These are phyloP conservation scores for Pichia sp. DNA, from an alignment of 1,139 yeast species.

Conservation along the genomic window DNA sequence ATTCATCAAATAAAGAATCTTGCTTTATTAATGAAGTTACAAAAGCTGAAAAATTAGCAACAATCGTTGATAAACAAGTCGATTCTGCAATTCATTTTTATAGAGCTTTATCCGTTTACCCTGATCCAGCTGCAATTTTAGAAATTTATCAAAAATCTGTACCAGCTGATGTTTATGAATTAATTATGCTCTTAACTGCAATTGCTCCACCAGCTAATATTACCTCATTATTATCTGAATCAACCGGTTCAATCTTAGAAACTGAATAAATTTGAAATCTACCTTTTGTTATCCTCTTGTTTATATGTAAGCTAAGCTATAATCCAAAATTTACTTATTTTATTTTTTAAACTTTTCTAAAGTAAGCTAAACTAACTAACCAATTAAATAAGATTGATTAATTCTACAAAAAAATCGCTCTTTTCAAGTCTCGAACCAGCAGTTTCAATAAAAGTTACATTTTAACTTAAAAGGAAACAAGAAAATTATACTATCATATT, in stretches of 20 bases:
- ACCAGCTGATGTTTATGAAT: conserved; percentile 73
- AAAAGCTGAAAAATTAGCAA: conserved; percentile 67
- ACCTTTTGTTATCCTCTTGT: neutral
- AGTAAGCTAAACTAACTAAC: no score
- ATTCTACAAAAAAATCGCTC: neutral
- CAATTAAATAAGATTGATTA: neutral
- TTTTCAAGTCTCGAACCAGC: no score
- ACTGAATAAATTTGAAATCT: conserved; percentile 12
- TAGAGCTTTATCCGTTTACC: conserved; percentile 91
- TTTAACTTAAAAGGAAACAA: no score
- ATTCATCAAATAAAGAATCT: conserved; percentile 54
- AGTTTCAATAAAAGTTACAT: no score
- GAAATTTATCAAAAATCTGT: conserved; percentile 84
- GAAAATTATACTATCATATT: no score
- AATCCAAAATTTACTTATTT: no score
- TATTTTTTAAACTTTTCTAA: conserved; percentile 1
- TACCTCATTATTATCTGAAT: conserved; percentile 55
- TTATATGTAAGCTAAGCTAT: neutral
- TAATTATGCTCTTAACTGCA: conserved; percentile 82
- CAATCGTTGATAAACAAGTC: conserved; percentile 51
- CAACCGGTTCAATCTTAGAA: conserved; percentile 20
- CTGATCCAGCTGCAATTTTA: conserved; percentile 87
- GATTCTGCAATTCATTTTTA: conserved; percentile 87
- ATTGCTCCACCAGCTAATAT: conserved; percentile 81
- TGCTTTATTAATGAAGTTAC: conserved; percentile 80